Evolutionary conservation across 1,139 yeast genomes (phyloP).

Genomic region (Torulaspora globosa): DNA sequence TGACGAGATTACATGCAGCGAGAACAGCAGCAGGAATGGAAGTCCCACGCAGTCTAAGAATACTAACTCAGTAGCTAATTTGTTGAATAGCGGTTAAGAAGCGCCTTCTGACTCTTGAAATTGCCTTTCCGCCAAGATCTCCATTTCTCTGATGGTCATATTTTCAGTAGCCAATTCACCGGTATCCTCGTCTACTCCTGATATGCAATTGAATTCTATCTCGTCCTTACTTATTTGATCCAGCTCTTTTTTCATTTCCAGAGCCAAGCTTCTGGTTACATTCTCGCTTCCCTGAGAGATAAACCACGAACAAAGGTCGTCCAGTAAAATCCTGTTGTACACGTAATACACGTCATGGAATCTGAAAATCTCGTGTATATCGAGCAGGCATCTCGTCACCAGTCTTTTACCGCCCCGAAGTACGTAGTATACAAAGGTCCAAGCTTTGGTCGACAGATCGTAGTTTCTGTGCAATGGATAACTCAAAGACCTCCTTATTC

Average conservation of each 20-base stretch:
- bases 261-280: conserved; percentile 60
- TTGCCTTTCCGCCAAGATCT: conserved; percentile 26
- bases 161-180: conserved; percentile 30
- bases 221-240: conserved; percentile 19
- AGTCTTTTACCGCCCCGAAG: conserved; percentile 67
- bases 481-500: conserved; percentile 66
- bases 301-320: conserved; percentile 78
- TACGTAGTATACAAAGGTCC: conserved; percentile 70
- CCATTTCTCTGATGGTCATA: conserved; percentile 32
- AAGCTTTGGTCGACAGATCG: conserved; percentile 53
- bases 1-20: conserved; percentile 35
- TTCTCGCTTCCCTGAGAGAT: conserved; percentile 47
- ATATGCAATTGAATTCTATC: conserved; percentile 27
- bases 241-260: conserved; percentile 46
- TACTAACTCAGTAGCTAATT: conserved; percentile 22
- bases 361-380: conserved; percentile 68
- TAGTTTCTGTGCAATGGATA: conserved; percentile 79
- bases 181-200: conserved; percentile 27
- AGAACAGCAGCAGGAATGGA: conserved; percentile 28
- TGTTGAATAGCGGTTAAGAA: conserved; percentile 22
- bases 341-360: conserved; percentile 84
- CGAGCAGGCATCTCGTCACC: conserved; percentile 56
- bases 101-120: conserved; percentile 9
- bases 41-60: conserved; percentile 18
- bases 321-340: conserved; percentile 73